Conservation (phyloP, 2,329 filamentous ascomycete species). For the Aurifilum marmelostoma region DNA sequence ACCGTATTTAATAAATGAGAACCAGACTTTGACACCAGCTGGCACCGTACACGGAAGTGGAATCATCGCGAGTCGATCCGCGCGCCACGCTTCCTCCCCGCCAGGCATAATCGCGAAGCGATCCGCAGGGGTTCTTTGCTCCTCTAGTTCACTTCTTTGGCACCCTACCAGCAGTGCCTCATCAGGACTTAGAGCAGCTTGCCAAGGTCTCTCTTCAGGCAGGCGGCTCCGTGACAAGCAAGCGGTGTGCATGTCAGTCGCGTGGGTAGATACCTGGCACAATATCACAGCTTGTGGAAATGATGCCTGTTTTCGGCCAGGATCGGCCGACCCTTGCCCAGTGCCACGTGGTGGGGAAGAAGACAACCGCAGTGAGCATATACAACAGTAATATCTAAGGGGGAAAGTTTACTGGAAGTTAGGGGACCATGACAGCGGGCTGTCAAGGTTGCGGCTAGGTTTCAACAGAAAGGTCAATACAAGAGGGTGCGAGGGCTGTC, state of each 20-base stretch:
- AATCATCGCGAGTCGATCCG: constrained; percentile 1
- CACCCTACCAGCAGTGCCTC: neutral
- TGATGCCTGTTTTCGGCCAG: neutral
- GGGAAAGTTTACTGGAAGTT: neutral
- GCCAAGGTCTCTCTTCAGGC: neutral
- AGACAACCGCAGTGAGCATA: constrained; percentile 15
- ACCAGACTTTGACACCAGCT: constrained; percentile 18
- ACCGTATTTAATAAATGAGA: constrained; percentile 23
- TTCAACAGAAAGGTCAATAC: neutral
- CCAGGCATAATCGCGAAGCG: neutral
- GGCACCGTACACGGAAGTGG: neutral
- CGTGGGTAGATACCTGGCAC: neutral
- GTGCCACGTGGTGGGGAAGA: constrained; percentile 22
- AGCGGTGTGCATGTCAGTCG: neutral
- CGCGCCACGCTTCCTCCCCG: neutral
- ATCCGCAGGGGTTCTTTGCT: neutral
- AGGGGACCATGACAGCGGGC: neutral
- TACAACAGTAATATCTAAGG: neutral
- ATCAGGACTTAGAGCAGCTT: neutral
- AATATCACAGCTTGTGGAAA: neutral
- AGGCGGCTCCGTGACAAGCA: neutral
- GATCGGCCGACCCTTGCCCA: constrained; percentile 2
- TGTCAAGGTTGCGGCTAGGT: neutral
- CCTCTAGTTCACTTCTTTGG: neutral
- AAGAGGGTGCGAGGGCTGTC: neutral